Percentiles rank a stretch among this genome's conserved stretches.
phyloP scores from a whole-genome alignment of 2,329 filamentous ascomycete genomes.

The Tolypocladium cylindrosporum region DNA sequence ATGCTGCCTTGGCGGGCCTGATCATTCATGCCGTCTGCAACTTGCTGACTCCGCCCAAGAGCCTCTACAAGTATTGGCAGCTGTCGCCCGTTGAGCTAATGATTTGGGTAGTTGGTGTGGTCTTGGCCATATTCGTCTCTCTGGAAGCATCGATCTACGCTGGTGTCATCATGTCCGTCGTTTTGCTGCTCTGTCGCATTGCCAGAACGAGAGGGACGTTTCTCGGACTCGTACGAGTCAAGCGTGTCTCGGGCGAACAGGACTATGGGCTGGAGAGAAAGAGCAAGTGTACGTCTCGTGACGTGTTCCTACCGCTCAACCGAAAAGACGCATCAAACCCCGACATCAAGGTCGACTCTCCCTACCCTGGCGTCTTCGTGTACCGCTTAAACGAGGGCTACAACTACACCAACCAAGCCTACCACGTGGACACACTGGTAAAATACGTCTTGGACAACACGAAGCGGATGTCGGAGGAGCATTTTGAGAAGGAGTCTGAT shows the following conservation, averaged over 20 bases:
- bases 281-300: conserved; percentile 8
- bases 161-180: conserved; percentile 32
- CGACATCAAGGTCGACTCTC: conserved; percentile 27
- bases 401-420: conserved; percentile 41
- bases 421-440: conserved; percentile 32
- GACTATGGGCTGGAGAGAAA: background rate
- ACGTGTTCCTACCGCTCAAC: conserved; percentile 31
- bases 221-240: conserved; percentile 26
- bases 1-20: conserved; percentile 58
- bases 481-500: conserved; percentile 26
- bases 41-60: conserved; percentile 62
- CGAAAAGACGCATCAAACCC: conserved; percentile 35
- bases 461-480: conserved; percentile 25
- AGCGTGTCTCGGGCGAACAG: conserved; percentile 5
- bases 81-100: conserved; percentile 63
- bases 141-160: conserved; percentile 42
- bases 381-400: conserved; percentile 42
- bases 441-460: conserved; percentile 30
- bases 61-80: conserved; percentile 68
- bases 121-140: conserved; percentile 40
- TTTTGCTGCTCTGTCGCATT: conserved; percentile 32
- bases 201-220: conserved; percentile 37
- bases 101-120: conserved; percentile 66
- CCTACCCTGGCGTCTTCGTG: conserved; percentile 39
- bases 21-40: conserved; percentile 80